Base-by-base conservation (phyloP, 1,139 yeast genomes). In the Lodderomyces metapsilosis region DNA sequence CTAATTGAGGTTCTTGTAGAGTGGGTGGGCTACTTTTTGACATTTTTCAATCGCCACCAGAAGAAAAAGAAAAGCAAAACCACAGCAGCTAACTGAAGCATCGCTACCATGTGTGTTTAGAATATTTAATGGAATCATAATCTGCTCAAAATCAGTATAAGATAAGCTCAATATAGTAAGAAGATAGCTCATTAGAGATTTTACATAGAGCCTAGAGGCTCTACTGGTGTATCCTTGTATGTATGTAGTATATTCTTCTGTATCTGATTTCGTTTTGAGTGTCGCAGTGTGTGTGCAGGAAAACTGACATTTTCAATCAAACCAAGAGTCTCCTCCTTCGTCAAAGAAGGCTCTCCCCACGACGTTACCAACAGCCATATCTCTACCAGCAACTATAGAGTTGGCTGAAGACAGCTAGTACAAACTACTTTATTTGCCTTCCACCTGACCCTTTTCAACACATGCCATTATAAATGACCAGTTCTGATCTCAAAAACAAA, bases 21-120 rank as follows among this genome's bases (percentile, higher is more conserved):
- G 11, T 24, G 11, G 8, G 15, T 27, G 12, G n/a, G 24, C 11
- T 18, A 28, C 8, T 28, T 15, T 28, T 13, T 28, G 20, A 12
- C 28, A 17, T 22, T 38, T 31, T 36, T 22, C 12, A 37, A 33
- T 44, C 47, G 47, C 47, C 47, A 44, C 44, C 45, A 42, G 24
- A 28, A 36, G 28, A 16, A 12, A 7, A n/a, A 25, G 15, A 25
- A 20, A 20, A 20, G 22, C 7, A 20, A 5, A 8, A n/a, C n/a
- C n/a, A n/a, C n/a, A n/a, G n/a, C n/a, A n/a, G n/a, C n/a, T n/a
- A n/a, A n/a, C n/a, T n/a, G n/a, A n/a, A n/a, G n/a, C 9, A n/a
- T 4, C 13, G 30, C 30, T 25, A 25, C 30, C 30, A 25, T 4
- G 8, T 25, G 30, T n/a, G 5, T 25, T 25, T 23, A 23, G 25